These are phyloP conservation scores for Fusarium sororula DNA, from an alignment of 2,329 filamentous ascomycete genomes.

Conservation along the genomic window DNA sequence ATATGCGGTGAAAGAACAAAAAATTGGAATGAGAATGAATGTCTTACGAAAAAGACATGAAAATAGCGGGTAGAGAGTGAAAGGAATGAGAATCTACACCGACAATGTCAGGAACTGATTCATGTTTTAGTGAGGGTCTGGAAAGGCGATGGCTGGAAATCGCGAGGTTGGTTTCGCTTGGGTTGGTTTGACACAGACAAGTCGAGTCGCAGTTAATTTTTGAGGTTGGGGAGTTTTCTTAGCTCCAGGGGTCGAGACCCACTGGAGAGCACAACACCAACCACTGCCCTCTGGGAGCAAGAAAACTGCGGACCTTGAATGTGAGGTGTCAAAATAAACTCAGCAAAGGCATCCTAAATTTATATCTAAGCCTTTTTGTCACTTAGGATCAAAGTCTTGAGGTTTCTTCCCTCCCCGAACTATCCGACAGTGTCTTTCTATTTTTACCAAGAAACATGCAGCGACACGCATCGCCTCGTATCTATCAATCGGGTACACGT, in stretches of 20 bases:
- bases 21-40: background rate
- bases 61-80: background rate
- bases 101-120: background rate
- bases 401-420: background rate
- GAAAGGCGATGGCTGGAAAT: constrained; percentile 35
- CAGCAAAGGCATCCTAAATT: rapidly evolving
- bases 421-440: background rate
- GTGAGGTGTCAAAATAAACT: background rate
- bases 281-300: background rate
- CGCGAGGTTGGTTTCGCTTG: constrained; percentile 23
- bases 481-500: background rate
- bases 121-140: constrained; percentile 20
- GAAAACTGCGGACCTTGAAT: background rate
- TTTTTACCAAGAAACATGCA: background rate
- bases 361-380: background rate
- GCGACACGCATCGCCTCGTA: background rate
- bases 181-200: background rate
- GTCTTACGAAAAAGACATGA: background rate
- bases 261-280: constrained; percentile 3
- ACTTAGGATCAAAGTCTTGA: background rate
- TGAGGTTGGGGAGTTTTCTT: background rate
- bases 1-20: background rate
- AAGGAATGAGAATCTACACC: background rate
- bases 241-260: background rate
- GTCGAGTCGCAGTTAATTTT: background rate